Conservation (phyloP, 768 basidiomycete genomes). For the Agaricus bisporus region DNA sequence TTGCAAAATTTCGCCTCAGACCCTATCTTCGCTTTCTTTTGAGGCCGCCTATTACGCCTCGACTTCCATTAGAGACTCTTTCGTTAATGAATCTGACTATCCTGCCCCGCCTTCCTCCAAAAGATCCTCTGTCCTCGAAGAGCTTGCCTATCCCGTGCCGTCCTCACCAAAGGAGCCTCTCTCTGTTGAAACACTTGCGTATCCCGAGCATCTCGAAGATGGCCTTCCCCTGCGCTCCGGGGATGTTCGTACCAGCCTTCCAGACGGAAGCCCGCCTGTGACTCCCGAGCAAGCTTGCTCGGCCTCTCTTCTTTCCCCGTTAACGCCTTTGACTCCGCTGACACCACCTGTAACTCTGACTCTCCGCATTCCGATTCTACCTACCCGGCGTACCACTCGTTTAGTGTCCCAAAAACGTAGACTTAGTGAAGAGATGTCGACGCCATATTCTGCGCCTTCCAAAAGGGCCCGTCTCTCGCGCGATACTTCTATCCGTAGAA, state of each 20-base stretch:
- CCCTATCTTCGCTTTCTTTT: background rate
- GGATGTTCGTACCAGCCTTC: background rate
- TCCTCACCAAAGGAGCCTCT: too few relatives aligned
- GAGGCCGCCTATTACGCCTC: background rate
- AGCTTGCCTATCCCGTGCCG: background rate
- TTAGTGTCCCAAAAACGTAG: constrained; percentile 2
- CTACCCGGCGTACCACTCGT: constrained; percentile 1
- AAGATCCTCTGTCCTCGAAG: background rate
- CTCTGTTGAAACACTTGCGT: too few relatives aligned
- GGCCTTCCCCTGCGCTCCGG: too few relatives aligned
- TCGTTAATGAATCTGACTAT: background rate
- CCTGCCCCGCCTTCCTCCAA: background rate
- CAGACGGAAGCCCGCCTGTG: background rate
- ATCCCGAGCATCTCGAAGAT: too few relatives aligned
- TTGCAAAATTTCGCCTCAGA: constrained; percentile 6
- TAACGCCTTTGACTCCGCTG: constrained; percentile 8
- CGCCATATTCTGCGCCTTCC: background rate
- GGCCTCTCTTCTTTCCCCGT: constrained; percentile 5
- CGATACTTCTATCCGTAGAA: background rate
- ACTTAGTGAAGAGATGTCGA: background rate
- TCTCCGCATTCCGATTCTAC: background rate
- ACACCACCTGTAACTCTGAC: constrained; percentile 8
- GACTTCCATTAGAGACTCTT: background rate
- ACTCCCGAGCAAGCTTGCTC: background rate
- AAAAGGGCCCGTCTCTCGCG: constrained; percentile 3